These are phyloP conservation scores for Nemania abortiva DNA, from an alignment of 2,329 filamentous ascomycete species.

Conservation along the genomic window DNA sequence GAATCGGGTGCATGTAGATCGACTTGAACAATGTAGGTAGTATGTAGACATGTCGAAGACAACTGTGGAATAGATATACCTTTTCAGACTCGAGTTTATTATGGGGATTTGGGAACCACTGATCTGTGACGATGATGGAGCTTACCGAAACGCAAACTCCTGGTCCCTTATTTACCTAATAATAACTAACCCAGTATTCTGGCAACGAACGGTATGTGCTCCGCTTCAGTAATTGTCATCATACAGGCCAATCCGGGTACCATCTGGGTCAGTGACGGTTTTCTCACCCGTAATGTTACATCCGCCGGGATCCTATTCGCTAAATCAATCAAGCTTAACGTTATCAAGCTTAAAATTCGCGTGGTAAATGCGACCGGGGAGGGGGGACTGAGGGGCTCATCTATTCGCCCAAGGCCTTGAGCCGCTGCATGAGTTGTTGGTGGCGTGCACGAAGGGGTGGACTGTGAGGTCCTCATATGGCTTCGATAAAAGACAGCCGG, in stretches of 20 bases:
- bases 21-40: background rate
- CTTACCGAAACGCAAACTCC: slow-evolving; percentile 26
- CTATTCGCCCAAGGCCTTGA: slow-evolving; percentile 8
- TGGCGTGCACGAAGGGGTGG: background rate
- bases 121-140: slow-evolving; percentile 17
- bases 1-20: background rate
- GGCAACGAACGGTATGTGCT: slow-evolving; percentile 23
- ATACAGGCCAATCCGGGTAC: slow-evolving; percentile 15
- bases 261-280: slow-evolving; percentile 31
- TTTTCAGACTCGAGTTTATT: background rate
- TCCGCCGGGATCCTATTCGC: slow-evolving; percentile 35
- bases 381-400: slow-evolving; percentile 5
- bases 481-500: slow-evolving; percentile 8
- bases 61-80: background rate
- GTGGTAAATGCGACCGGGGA: slow-evolving; percentile 19
- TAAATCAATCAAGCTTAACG: slow-evolving; percentile 35
- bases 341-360: slow-evolving; percentile 37
- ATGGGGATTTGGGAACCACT: slow-evolving; percentile 5
- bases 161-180: slow-evolving; percentile 7
- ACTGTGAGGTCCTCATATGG: background rate
- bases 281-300: slow-evolving; percentile 28
- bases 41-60: background rate
- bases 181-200: slow-evolving; percentile 20
- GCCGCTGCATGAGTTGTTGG: slow-evolving; percentile 14
- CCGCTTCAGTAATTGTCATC: slow-evolving; percentile 37